phyloP scores from a whole-genome alignment of 169 alveolate genomes.

The Toxoplasma gondii region DNA sequence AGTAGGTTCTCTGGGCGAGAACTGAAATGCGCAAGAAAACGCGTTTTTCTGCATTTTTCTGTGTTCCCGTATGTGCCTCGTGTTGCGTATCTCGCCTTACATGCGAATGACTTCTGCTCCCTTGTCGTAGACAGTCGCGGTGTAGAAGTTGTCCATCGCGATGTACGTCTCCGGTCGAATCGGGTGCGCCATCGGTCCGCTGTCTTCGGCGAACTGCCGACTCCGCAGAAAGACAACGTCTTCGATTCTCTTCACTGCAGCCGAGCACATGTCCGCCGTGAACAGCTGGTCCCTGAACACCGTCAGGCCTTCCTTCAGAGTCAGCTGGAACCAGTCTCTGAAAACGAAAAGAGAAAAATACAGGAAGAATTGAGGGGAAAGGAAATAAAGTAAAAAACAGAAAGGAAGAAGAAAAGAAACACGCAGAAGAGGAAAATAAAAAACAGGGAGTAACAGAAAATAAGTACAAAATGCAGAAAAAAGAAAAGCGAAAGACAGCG shows the following conservation, averaged over 20 bases:
- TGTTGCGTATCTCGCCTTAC: constrained; percentile 55
- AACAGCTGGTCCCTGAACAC: constrained; percentile 92
- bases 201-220: constrained; percentile 90
- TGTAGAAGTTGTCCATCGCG: constrained; percentile 92
- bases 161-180: constrained; percentile 92
- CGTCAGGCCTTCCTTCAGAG: constrained; percentile 91
- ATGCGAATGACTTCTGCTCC: constrained; percentile 96
- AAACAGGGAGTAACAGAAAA: not conserved
- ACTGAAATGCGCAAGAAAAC: no score
- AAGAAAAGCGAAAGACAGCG: no score
- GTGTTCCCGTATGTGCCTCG: no score
- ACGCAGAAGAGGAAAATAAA: not conserved
- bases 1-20: no score
- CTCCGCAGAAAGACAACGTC: constrained; percentile 83
- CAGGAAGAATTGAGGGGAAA: no score
- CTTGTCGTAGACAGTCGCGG: constrained; percentile 93
- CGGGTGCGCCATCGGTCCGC: constrained; percentile 94
- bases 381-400: not conserved
- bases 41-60: no score
- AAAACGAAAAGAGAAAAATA: not conserved
- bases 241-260: constrained; percentile 85
- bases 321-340: constrained; percentile 70
- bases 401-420: not conserved
- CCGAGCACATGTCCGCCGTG: constrained; percentile 80
- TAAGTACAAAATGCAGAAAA: no score